phyloP scores from a whole-genome alignment of 1,284 basidiomycete genomes.

The Salmacisia buchloeana region DNA sequence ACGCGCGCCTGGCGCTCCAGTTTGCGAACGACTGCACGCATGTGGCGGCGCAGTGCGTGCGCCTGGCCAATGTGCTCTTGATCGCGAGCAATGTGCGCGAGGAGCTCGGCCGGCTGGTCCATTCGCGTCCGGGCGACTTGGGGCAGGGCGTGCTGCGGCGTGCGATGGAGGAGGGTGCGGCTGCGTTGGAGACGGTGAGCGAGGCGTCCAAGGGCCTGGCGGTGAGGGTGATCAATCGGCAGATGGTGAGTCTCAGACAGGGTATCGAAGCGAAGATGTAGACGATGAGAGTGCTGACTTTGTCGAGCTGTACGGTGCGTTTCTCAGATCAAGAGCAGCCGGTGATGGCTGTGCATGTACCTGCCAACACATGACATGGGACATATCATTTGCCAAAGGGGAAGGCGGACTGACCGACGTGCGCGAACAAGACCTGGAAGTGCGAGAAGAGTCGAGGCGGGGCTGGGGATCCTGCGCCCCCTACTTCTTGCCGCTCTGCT shows the following conservation, averaged over 20 bases:
- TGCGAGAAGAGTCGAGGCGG: neutral
- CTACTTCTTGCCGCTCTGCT: constrained; percentile 28
- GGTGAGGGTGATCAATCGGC: neutral
- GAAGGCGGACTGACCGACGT: too few relatives aligned
- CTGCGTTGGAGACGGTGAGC: neutral
- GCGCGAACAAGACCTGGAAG: neutral
- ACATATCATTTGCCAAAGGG: too few relatives aligned
- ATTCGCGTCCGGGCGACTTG: neutral
- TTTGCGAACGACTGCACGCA: constrained; percentile 75
- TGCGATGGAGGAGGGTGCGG: neutral
- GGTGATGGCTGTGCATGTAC: neutral
- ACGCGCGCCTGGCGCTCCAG: constrained; percentile 65
- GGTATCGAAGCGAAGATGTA: too few relatives aligned
- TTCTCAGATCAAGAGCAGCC: constrained; percentile 6
- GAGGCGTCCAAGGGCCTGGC: neutral
- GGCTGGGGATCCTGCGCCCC: constrained; percentile 5
- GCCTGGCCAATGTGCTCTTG: neutral
- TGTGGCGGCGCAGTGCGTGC: neutral
- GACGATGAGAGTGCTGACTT: too few relatives aligned
- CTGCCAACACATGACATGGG: too few relatives aligned
- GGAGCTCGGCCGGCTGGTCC: neutral
- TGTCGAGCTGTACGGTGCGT: neutral
- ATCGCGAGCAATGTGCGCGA: constrained; percentile 5
- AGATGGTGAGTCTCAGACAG: constrained; percentile 8
- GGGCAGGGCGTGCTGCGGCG: neutral